These are phyloP conservation scores for Aspergillus aculeatinus DNA, from an alignment of 2,329 filamentous ascomycete genomes.

Conservation along the genomic window DNA sequence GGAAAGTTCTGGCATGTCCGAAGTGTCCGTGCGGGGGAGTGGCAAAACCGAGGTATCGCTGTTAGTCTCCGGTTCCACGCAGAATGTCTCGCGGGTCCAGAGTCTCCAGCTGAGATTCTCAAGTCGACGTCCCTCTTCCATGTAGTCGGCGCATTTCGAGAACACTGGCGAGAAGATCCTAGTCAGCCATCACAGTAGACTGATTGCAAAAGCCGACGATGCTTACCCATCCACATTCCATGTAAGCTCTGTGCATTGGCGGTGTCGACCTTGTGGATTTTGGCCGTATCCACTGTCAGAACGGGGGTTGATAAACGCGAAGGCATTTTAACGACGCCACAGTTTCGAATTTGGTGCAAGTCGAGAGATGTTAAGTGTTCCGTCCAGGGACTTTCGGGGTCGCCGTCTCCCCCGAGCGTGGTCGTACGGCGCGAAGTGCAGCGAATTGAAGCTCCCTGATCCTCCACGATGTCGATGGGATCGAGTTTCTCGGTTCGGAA, in stretches of 20 bases:
- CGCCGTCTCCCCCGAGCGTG: slow-evolving; percentile 46
- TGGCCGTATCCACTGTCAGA: slow-evolving; percentile 84
- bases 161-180: slow-evolving; percentile 63
- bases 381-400: slow-evolving; percentile 35
- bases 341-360: slow-evolving; percentile 17
- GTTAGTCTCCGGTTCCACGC: slow-evolving; percentile 64
- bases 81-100: slow-evolving; percentile 92
- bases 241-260: slow-evolving; percentile 89
- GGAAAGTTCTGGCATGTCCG: slow-evolving; percentile 69
- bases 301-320: slow-evolving; percentile 79
- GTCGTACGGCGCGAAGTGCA: slow-evolving; percentile 40
- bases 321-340: slow-evolving; percentile 64
- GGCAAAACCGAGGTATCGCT: slow-evolving; percentile 52
- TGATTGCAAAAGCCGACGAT: not conserved
- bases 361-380: slow-evolving; percentile 2
- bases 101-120: slow-evolving; percentile 96
- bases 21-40: slow-evolving; percentile 47
- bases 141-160: slow-evolving; percentile 87
- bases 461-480: slow-evolving; percentile 13
- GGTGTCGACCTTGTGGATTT: slow-evolving; percentile 93
- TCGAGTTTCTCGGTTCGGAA: slow-evolving; percentile 13
- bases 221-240: slow-evolving; percentile 94
- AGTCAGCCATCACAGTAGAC: slow-evolving; percentile 23
- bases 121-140: slow-evolving; percentile 86
- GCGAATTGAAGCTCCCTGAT: slow-evolving; percentile 21